Conservation (phyloP, 208 protist genomes). For the Phytomonas francai region DNA sequence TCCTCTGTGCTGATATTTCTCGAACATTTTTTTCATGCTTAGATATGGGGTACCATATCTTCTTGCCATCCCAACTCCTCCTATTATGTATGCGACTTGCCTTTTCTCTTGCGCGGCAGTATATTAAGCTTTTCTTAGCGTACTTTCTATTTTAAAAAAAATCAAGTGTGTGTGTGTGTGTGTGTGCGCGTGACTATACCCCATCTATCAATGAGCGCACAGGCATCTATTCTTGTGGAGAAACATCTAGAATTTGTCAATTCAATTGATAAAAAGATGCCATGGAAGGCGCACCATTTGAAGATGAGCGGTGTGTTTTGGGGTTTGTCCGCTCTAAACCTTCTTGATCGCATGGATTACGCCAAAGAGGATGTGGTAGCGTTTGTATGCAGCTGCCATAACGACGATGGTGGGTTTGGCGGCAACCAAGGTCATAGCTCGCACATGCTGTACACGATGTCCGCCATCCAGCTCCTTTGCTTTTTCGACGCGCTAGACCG, state of each 20-base stretch:
- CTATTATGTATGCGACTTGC: no score
- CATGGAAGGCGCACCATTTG: slow-evolving; percentile 94
- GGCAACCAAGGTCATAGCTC: slow-evolving; percentile 96
- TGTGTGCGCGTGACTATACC: neutral
- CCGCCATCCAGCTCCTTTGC: slow-evolving; percentile 93
- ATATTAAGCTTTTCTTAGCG: no score
- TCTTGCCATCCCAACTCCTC: no score
- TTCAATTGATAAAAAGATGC: slow-evolving; percentile 68
- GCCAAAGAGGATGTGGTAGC: slow-evolving; percentile 80
- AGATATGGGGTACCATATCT: no score
- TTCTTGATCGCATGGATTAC: slow-evolving; percentile 74
- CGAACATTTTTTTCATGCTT: neutral
- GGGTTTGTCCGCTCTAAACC: slow-evolving; percentile 85
- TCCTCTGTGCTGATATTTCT: neutral
- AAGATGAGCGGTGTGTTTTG: slow-evolving; percentile 97
- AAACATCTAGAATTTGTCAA: slow-evolving; percentile 73
- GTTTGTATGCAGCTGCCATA: slow-evolving; percentile 91
- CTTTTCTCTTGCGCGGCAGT: no score
- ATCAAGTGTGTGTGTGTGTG: neutral
- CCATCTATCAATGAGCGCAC: neutral
- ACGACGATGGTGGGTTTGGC: slow-evolving; percentile 95
- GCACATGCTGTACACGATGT: slow-evolving; percentile 98
- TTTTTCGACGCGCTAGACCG: slow-evolving; percentile 62
- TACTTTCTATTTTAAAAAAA: neutral
- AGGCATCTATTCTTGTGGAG: slow-evolving; percentile 32